Evolutionary conservation across 108 stramenopile species (phyloP), one percentile per base, ranked within the genome.

Genomic region (Bacterosira constricta): DNA sequence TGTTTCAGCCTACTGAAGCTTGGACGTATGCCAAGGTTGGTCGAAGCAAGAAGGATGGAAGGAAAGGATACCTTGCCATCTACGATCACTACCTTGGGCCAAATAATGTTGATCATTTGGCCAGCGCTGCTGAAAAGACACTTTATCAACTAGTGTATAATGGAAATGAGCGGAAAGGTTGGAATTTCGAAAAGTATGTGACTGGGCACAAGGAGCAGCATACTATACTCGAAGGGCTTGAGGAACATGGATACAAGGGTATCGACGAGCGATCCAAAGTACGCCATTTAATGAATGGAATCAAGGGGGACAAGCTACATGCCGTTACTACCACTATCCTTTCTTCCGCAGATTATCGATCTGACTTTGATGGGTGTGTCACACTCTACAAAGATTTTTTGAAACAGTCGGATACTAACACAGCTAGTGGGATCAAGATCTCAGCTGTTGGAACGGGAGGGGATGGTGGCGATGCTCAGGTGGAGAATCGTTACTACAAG

Each of bases 311-410:
- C 32, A 35, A 18, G 46, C 37, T 63, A 23, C 36, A 71, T 51
- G 30, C 59, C 4, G 15, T 69, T 10, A 71, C 61, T 8, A 71
- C 70, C 30, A 20, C 18, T 11, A 71, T 71, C 57, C 42, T 63
- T 44, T 63, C 71, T 3, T 18, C 20, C 11, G 61, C 61, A 12
- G 20, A 12, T 60, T 25, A 61, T 17, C 37, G 70, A 23, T 32
- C 13, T 21, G 63, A 71, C 25, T 71, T 71, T 39, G 31, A 39
- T 38, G 4, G 30, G 15, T 71, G 70, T 26, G 70, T 63, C 21
- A 63, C 70, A 9, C 37, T 71, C 5, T 71, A 71, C 21, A 45
- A 72, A 27, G 71, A 72, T 20, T 63, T 63, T 21, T 49, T 63
- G 3, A 50, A 44, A 7, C 71, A 72, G 45, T 47, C 63, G 10